These are phyloP conservation scores for Exophiala dermatitidis DNA, from an alignment of 2,329 filamentous ascomycete species.

Conservation along the genomic window DNA sequence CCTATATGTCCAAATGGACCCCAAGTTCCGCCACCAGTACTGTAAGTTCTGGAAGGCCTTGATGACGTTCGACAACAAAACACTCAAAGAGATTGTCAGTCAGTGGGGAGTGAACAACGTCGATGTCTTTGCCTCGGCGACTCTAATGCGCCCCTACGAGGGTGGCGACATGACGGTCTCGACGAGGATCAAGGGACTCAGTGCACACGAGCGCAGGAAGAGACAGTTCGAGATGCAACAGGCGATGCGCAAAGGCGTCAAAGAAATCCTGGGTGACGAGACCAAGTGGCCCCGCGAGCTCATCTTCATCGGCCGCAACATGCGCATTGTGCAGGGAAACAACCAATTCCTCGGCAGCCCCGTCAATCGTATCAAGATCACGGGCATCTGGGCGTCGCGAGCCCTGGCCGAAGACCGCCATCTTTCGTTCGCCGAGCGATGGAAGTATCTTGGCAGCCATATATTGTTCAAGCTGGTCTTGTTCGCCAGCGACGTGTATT, in stretches of 20 bases:
- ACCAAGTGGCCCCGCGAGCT: constrained; percentile 84
- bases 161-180: constrained; percentile 67
- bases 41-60: constrained; percentile 87
- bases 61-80: constrained; percentile 84
- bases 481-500: constrained; percentile 68
- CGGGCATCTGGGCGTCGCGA: constrained; percentile 78
- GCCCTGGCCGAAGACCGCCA: constrained; percentile 70
- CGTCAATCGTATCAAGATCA: constrained; percentile 88
- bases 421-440: constrained; percentile 54
- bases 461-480: constrained; percentile 74
- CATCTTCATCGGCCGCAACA: constrained; percentile 83
- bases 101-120: constrained; percentile 83
- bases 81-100: constrained; percentile 62
- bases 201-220: constrained; percentile 49
- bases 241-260: constrained; percentile 63
- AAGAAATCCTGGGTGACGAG: constrained; percentile 74
- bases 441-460: constrained; percentile 67
- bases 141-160: constrained; percentile 81
- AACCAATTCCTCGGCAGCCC: constrained; percentile 86
- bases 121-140: constrained; percentile 86
- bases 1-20: constrained; percentile 85
- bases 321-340: constrained; percentile 88
- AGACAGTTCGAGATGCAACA: constrained; percentile 73
- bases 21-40: constrained; percentile 78
- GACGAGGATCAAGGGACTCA: constrained; percentile 50